phyloP scores from a whole-genome alignment of 192 early-diverging fungal genomes.

The Diversispora epigaea region DNA sequence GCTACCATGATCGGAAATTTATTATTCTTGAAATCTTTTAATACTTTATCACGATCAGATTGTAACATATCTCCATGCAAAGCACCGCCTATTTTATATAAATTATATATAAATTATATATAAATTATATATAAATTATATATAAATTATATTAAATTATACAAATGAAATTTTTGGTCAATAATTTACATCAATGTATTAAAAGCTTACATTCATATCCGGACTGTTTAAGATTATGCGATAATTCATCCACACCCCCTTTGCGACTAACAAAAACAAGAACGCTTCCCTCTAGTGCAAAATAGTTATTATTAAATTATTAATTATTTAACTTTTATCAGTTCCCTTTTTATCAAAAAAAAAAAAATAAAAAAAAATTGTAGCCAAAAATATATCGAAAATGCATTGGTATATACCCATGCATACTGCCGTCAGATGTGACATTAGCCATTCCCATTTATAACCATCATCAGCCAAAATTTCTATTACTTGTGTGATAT shows the following conservation, averaged over 20 bases:
- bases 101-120: not conserved
- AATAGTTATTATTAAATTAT: not conserved
- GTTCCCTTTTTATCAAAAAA: not conserved
- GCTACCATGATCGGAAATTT: constrained; percentile 62
- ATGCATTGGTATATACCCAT: constrained; percentile 40
- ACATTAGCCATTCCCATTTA: constrained; percentile 78
- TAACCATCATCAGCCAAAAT: constrained; percentile 63
- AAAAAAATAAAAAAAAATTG: not conserved
- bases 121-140: not conserved
- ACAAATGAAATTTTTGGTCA: not conserved
- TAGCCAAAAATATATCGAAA: not conserved
- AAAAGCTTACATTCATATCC: constrained; percentile 60
- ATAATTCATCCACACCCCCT: constrained; percentile 68
- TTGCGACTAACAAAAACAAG: constrained; percentile 77
- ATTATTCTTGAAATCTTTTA: constrained; percentile 65
- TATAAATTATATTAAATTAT: not conserved
- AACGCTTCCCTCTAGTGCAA: constrained; percentile 59
- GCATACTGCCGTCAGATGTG: constrained; percentile 53
- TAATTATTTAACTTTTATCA: not conserved
- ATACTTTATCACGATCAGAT: constrained; percentile 69
- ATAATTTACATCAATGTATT: no score
- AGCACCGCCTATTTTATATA: constrained; percentile 41
- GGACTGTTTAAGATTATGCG: constrained; percentile 56
- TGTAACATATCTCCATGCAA: constrained; percentile 82
- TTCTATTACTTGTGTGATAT: constrained; percentile 68